A percentile compares a stretch with the other conserved stretches of the same genome.
Conservation (phyloP, 2,329 filamentous ascomycete species). For the Alternaria solani region DNA sequence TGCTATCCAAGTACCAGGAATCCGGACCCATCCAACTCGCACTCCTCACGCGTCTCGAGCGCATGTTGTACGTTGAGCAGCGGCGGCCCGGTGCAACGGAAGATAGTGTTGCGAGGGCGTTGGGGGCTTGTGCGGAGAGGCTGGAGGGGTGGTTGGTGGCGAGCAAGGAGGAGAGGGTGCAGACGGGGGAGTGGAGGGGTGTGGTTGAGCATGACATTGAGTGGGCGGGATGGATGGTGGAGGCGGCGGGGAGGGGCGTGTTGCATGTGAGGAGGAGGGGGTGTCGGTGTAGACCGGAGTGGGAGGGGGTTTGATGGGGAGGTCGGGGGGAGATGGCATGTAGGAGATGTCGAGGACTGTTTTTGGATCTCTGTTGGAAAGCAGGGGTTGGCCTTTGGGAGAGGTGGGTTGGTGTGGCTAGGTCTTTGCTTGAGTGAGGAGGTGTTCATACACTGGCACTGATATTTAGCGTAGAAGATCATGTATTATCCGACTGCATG, state of each 20-base stretch:
- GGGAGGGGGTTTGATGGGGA: slow-evolving; percentile 13
- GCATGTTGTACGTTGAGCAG: slow-evolving; percentile 27
- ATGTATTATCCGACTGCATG: no score
- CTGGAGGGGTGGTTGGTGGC: slow-evolving; percentile 28
- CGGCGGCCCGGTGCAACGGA: background rate
- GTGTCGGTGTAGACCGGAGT: slow-evolving; percentile 38
- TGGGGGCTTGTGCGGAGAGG: slow-evolving; percentile 20
- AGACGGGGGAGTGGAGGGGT: slow-evolving; percentile 31
- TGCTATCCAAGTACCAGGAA: slow-evolving; percentile 17
- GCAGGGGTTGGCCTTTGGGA: no score
- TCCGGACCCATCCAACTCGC: slow-evolving; percentile 25
- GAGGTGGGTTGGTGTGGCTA: no score
- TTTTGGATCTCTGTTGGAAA: no score
- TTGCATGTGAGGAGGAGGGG: slow-evolving; percentile 39
- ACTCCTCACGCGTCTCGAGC: slow-evolving; percentile 31
- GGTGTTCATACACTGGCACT: no score
- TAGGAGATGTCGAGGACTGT: no score
- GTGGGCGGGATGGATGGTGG: slow-evolving; percentile 42
- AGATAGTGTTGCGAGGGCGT: background rate
- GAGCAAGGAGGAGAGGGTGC: slow-evolving; percentile 25
- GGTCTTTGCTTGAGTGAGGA: no score
- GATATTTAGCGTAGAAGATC: no score
- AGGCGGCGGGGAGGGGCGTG: slow-evolving; percentile 34
- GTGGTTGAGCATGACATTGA: slow-evolving; percentile 40
- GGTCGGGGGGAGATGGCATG: no score